phyloP scores from a whole-genome alignment of 2,329 filamentous ascomycete genomes.

The Biscogniauxia sp. region DNA sequence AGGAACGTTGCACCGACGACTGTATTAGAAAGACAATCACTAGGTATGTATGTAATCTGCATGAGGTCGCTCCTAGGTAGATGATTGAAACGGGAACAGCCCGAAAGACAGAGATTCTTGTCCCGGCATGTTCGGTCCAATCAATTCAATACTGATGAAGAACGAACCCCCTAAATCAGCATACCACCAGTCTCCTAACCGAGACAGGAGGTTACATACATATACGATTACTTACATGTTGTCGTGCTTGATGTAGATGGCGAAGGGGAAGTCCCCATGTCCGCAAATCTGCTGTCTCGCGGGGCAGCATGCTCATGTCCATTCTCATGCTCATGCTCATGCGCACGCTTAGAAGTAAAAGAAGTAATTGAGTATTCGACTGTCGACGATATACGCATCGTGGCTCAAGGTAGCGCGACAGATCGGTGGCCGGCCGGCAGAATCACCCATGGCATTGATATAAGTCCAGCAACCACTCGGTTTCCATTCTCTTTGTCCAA shows the following conservation, averaged over 20 bases:
- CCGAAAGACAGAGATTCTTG: background rate
- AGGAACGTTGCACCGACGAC: background rate
- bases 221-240: background rate
- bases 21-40: background rate
- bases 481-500: background rate
- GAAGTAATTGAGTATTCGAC: background rate
- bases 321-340: background rate
- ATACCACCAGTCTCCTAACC: background rate
- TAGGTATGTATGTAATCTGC: background rate
- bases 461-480: background rate
- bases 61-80: background rate
- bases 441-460: background rate
- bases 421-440: background rate
- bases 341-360: background rate
- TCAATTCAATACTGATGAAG: background rate
- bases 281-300: too few relatives aligned
- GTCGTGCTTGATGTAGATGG: background rate
- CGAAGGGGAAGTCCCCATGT: background rate
- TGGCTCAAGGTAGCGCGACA: background rate
- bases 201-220: background rate
- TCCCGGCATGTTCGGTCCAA: background rate
- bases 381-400: background rate
- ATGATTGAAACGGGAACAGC: background rate
- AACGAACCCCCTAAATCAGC: background rate
- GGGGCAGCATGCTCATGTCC: background rate